phyloP scores from a whole-genome alignment of 108 stramenopile species.

The Schizochytrium sp. region DNA sequence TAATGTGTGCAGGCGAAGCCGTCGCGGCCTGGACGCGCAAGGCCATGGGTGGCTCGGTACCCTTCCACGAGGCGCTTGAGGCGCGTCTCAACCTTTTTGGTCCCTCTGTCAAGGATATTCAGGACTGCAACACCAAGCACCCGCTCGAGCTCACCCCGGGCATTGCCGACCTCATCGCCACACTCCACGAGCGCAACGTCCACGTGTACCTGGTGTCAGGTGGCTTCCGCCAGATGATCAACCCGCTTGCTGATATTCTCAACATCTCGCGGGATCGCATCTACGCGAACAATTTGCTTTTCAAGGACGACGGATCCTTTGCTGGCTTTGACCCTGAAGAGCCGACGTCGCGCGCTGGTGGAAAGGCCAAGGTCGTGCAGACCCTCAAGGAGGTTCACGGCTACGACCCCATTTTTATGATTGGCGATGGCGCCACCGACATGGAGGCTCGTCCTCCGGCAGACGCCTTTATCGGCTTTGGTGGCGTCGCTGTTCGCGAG shows the following conservation, averaged over 20 bases:
- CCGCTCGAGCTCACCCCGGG: conserved; percentile 71
- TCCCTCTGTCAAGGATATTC: conserved; percentile 60
- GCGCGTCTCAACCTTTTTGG: conserved; percentile 75
- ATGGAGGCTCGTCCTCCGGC: conserved; percentile 96
- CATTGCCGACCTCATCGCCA: conserved; percentile 58
- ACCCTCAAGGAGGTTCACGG: conserved; percentile 50
- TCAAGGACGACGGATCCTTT: conserved; percentile 59
- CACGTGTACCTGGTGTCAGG: conserved; percentile 88
- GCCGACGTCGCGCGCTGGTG: conserved; percentile 80
- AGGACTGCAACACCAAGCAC: conserved; percentile 57
- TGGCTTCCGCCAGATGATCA: conserved; percentile 96
- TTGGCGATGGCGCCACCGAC: conserved; percentile 98
- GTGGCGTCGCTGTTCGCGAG: conserved; percentile 76
- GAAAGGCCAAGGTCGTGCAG: conserved; percentile 78
- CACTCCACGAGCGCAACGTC: conserved; percentile 61
- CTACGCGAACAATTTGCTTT: conserved; percentile 83
- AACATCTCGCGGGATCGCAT: conserved; percentile 61
- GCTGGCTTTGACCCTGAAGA: conserved; percentile 76
- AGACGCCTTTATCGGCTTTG: conserved; percentile 89
- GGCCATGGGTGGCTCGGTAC: conserved; percentile 90
- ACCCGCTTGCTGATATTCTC: conserved; percentile 71
- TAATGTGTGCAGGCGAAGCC: not conserved
- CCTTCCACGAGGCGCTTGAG: conserved; percentile 88
- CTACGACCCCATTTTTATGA: conserved; percentile 77
- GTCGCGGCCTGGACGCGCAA: conserved; percentile 23